These are phyloP conservation scores for Buddleja alternifolia DNA, from an alignment of 257 asterid species.

Conservation along the genomic window DNA sequence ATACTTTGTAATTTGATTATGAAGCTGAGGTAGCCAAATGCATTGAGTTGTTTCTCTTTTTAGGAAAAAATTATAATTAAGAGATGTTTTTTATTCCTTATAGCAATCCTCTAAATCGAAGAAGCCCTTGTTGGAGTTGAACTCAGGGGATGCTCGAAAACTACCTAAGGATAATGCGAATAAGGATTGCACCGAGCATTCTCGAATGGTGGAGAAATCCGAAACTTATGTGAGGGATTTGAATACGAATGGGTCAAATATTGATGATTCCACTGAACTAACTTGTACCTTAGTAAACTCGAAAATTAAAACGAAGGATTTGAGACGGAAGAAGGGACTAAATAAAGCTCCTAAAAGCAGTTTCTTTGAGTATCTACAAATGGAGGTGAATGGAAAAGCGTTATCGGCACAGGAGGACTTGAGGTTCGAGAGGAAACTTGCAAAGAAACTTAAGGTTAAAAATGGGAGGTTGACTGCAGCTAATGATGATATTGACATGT, in stretches of 20 bases:
- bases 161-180: slow-evolving; percentile 20
- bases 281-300: slow-evolving; percentile 19
- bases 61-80: slow-evolving; percentile 10
- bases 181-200: slow-evolving; percentile 13
- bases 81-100: neutral
- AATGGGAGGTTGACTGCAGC: slow-evolving; percentile 59
- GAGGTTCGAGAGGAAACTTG: slow-evolving; percentile 71
- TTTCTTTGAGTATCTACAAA: slow-evolving; percentile 56
- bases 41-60: neutral
- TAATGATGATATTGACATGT: slow-evolving; percentile 55
- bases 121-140: slow-evolving; percentile 23
- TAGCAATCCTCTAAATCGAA: slow-evolving; percentile 40
- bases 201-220: slow-evolving; percentile 28
- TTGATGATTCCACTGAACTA: slow-evolving; percentile 18
- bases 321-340: slow-evolving; percentile 37
- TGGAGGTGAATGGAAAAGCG: slow-evolving; percentile 53
- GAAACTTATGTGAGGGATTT: slow-evolving; percentile 15
- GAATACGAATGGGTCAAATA: slow-evolving; percentile 24
- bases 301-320: slow-evolving; percentile 31
- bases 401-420: slow-evolving; percentile 57
- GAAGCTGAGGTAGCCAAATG: neutral
- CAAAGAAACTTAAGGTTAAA: slow-evolving; percentile 78
- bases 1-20: neutral
- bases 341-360: slow-evolving; percentile 40
- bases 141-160: slow-evolving; percentile 24